Percentiles rank a stretch among this genome's conserved stretches.
These are phyloP conservation scores for Yamadazyma friedrichii DNA, from an alignment of 1,139 yeast genomes.

Conservation along the genomic window DNA sequence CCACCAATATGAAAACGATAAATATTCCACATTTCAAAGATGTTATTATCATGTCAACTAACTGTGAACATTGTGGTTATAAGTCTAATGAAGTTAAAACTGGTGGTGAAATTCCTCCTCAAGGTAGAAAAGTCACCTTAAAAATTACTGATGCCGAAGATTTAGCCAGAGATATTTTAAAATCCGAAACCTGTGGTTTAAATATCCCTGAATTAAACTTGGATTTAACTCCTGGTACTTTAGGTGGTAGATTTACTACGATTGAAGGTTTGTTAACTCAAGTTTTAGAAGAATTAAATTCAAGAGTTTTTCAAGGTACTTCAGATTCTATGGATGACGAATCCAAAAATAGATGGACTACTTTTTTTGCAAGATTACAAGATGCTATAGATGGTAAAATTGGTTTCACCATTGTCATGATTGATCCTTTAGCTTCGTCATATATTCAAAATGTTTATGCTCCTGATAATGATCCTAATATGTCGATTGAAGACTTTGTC, in stretches of 20 bases:
- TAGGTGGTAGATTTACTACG: slow-evolving; percentile 98
- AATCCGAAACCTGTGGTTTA: slow-evolving; percentile 91
- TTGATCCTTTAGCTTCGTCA: slow-evolving; percentile 92
- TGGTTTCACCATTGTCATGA: slow-evolving; percentile 83
- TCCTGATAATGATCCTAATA: slow-evolving; percentile 96
- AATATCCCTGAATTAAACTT: slow-evolving; percentile 82
- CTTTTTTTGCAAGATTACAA: slow-evolving; percentile 71
- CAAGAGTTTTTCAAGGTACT: slow-evolving; percentile 80
- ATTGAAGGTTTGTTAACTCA: slow-evolving; percentile 89
- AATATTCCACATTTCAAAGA: slow-evolving; percentile 98
- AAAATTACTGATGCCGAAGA: slow-evolving; percentile 90
- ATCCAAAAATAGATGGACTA: slow-evolving; percentile 76
- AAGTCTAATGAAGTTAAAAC: slow-evolving; percentile 98
- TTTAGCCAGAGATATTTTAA: slow-evolving; percentile 88
- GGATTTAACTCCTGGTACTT: slow-evolving; percentile 93
- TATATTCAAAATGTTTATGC: slow-evolving; percentile 97
- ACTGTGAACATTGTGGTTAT: slow-evolving; percentile 90
- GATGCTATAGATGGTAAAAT: slow-evolving; percentile 82
- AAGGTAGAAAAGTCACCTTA: slow-evolving; percentile 75
- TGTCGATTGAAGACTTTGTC: slow-evolving; percentile 86
- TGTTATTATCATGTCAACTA: slow-evolving; percentile 94
- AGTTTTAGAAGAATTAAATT: slow-evolving; percentile 84
- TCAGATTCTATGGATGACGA: slow-evolving; percentile 89
- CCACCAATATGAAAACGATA: slow-evolving; percentile 95
- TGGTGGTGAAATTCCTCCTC: slow-evolving; percentile 91